phyloP scores from a whole-genome alignment of 2,329 filamentous ascomycete species.

The Tolypocladium album region DNA sequence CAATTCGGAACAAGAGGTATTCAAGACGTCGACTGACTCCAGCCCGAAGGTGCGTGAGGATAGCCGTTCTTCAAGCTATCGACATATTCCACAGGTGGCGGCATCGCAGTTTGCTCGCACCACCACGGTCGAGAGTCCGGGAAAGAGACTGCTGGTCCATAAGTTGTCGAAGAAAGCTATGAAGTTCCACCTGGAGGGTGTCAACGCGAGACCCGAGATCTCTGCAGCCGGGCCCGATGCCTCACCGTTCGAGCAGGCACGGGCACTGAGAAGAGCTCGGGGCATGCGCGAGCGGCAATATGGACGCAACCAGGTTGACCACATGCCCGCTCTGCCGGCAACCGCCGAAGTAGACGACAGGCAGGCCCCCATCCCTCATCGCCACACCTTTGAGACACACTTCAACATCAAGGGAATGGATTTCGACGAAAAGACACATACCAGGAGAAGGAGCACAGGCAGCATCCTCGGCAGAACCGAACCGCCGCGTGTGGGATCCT shows the following conservation, averaged over 20 bases:
- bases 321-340: constrained; percentile 23
- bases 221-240: constrained; percentile 14
- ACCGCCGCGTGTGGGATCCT: constrained; percentile 1
- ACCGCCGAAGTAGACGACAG: constrained; percentile 21
- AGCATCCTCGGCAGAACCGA: constrained; percentile 15
- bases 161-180: constrained; percentile 32
- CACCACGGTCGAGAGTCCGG: constrained; percentile 32
- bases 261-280: constrained; percentile 25
- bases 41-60: constrained; percentile 8
- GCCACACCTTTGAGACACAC: constrained; percentile 21
- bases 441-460: constrained; percentile 27
- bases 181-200: constrained; percentile 26
- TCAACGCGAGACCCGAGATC: constrained; percentile 9
- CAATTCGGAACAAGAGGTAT: constrained; percentile 1
- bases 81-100: constrained; percentile 42
- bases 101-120: constrained; percentile 44
- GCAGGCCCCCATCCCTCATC: constrained; percentile 6
- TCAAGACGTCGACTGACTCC: constrained; percentile 6
- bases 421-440: constrained; percentile 4
- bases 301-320: constrained; percentile 34
- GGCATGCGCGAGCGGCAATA: constrained; percentile 25
- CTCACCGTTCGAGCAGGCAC: constrained; percentile 22
- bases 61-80: constrained; percentile 20
- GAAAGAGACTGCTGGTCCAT: constrained; percentile 26
- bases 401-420: constrained; percentile 6